Evolutionary conservation across 192 early-diverging fungal species (phyloP), one percentile per base, ranked within the genome.

Genomic region (Coemansia sp.): DNA sequence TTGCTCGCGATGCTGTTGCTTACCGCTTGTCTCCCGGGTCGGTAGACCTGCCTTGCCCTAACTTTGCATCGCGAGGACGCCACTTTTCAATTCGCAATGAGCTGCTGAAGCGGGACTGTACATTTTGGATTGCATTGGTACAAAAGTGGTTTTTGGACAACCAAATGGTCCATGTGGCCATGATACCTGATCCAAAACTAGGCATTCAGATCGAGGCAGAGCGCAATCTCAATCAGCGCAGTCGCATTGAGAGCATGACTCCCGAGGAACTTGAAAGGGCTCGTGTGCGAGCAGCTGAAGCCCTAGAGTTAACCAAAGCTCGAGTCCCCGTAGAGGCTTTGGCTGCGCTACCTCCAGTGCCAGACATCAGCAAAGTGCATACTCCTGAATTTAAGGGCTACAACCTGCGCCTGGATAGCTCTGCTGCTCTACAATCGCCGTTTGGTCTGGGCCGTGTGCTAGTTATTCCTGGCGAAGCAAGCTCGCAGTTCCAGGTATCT

Each of bases 301-400:
- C 45, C 40, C 23, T 68, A 8, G 77, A 52, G 37, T 53, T 68
- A 21, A 65, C 62, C 44, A 71, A 63, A 40, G 47, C 71, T 31
- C 44, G 80, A 21, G 59, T 89, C 15, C 75, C 89, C n/a, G 59
- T 60, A 14, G 81, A 83, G 2, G 64, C 85, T 18, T 63, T 90
- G 21, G 78, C 74, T 1, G 45, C 54, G 11, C 82, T 92, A 70
- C 90, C 91, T 2, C 79, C 83, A 1, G 81, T 88, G 7, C 86
- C 91, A 2, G 84, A 90, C 36, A 70, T 77, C 4, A 46, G 63
- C 43, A 58, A 63, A 15, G 59, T 77, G 26, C 59, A 60, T 16
- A 41, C 65, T 13, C 63, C 68, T 1, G 19, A 45, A 56, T 62
- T 53, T n/a, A 16, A 23, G 0, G 68, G 73, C 35, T 38, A 56